Percentiles rank a stretch among this genome's conserved stretches.
Evolutionary conservation across 78 protist genomes (phyloP).

Genomic region (Isochrysis galbana): DNA sequence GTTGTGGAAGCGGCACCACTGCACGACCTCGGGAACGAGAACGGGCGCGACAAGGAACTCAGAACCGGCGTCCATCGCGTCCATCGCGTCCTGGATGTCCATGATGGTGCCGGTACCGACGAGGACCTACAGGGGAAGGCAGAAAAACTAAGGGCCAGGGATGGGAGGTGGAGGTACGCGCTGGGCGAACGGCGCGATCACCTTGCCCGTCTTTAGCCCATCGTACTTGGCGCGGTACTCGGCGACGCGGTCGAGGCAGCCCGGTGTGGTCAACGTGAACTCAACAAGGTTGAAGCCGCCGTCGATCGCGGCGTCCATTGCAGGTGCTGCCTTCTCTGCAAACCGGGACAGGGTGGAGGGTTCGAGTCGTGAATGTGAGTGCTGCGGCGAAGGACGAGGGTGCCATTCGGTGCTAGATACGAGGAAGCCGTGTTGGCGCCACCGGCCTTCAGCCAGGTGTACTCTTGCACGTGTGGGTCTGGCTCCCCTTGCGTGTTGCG

Average conservation of each 20-base stretch:
- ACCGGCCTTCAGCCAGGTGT: too few species aligned
- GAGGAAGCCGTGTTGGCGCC: background rate
- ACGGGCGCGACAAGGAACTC: slow-evolving; percentile 40
- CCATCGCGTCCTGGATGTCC: slow-evolving; percentile 22
- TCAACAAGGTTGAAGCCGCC: slow-evolving; percentile 42
- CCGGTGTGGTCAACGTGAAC: slow-evolving; percentile 43
- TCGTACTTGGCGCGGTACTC: slow-evolving; percentile 28
- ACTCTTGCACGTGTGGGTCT: too few species aligned
- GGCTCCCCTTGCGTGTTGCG: too few species aligned
- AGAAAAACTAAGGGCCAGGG: background rate
- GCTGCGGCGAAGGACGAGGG: background rate
- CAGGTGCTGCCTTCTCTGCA: background rate
- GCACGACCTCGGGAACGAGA: slow-evolving; percentile 40
- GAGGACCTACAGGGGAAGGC: background rate
- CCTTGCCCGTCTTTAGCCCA: slow-evolving; percentile 12
- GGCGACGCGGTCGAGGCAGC: slow-evolving; percentile 24
- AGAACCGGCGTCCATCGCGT: slow-evolving; percentile 33
- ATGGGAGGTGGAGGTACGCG: background rate
- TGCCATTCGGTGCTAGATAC: background rate
- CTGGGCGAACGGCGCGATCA: too few species aligned
- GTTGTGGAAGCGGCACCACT: slow-evolving; percentile 20
- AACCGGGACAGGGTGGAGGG: background rate
- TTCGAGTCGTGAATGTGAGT: too few species aligned
- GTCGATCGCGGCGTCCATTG: slow-evolving; percentile 32
- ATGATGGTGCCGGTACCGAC: slow-evolving; percentile 37